Percentiles rank a stretch among this genome's conserved stretches.
phyloP scores from a whole-genome alignment of 805 yeast genomes.

The Schizosaccharomyces osmophilus region DNA sequence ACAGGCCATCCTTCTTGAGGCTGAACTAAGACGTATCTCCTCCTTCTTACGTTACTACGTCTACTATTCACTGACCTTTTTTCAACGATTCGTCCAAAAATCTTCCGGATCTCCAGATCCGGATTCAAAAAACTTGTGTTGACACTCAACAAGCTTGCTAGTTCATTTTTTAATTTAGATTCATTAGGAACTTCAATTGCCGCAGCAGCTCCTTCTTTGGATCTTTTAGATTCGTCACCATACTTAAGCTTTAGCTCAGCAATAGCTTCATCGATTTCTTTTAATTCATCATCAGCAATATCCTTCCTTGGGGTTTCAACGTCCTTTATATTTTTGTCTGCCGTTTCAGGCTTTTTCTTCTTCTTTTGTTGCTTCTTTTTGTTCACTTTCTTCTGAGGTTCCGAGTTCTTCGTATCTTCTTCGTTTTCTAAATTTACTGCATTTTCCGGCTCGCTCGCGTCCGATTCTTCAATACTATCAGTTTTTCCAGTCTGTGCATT shows the following conservation, averaged over 20 bases:
- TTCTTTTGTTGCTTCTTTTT: constrained; percentile 6
- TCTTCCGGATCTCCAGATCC: constrained; percentile 7
- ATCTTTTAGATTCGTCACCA: neutral
- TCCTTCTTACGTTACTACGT: constrained; percentile 3
- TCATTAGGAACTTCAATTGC: neutral
- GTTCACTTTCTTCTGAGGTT: neutral
- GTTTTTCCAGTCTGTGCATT: too few relatives aligned
- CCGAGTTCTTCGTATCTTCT: constrained; percentile 2
- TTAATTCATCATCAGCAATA: constrained; percentile 7
- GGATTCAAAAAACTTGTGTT: constrained; percentile 8
- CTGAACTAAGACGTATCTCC: constrained; percentile 6
- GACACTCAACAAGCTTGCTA: constrained; percentile 6
- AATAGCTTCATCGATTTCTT: constrained; percentile 4
- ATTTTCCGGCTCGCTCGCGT: constrained; percentile 2
- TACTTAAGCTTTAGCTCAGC: neutral
- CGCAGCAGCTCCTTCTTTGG: neutral
- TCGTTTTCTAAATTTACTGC: neutral
- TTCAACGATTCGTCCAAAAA: constrained; percentile 8
- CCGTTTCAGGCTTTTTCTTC: neutral
- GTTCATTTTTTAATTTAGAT: neutral
- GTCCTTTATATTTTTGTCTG: neutral
- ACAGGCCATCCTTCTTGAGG: constrained; percentile 10
- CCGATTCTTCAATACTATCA: neutral
- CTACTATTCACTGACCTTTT: constrained; percentile 2
- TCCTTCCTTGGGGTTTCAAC: constrained; percentile 2